phyloP scores from a whole-genome alignment of 805 yeast genomes.

The Blastobotrys robertii region DNA sequence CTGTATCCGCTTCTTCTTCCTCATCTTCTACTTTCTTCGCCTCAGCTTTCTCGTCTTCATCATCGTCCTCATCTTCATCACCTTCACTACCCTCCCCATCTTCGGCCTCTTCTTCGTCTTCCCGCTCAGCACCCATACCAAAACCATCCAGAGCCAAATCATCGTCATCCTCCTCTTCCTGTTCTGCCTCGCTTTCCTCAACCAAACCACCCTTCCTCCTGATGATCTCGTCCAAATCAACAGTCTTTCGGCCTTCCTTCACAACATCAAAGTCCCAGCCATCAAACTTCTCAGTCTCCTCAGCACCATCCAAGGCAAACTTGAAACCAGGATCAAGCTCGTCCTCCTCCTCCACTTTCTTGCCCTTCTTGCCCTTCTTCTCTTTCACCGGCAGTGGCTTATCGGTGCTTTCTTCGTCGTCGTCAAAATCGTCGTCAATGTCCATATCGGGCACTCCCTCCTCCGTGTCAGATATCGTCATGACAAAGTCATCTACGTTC shows the following conservation, averaged over 20 bases:
- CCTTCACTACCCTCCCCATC: slow-evolving; percentile 26
- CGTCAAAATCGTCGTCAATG: slow-evolving; percentile 33
- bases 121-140: slow-evolving; percentile 25
- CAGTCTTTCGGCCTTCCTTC: slow-evolving; percentile 45
- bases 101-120: slow-evolving; percentile 23
- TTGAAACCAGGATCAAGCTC: slow-evolving; percentile 61
- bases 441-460: slow-evolving; percentile 52
- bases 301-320: slow-evolving; percentile 47
- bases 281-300: slow-evolving; percentile 33
- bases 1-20: slow-evolving; percentile 50
- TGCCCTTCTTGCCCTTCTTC: slow-evolving; percentile 15
- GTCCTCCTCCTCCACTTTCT: slow-evolving; percentile 34
- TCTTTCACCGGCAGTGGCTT: slow-evolving; percentile 8
- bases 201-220: slow-evolving; percentile 75
- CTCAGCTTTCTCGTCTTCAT: slow-evolving; percentile 22
- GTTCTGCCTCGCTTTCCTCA: slow-evolving; percentile 35
- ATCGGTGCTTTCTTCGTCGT: slow-evolving; percentile 16
- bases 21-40: slow-evolving; percentile 26
- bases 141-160: slow-evolving; percentile 36
- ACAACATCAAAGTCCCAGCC: slow-evolving; percentile 82
- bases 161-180: slow-evolving; percentile 30
- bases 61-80: slow-evolving; percentile 17
- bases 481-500: slow-evolving; percentile 45
- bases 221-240: slow-evolving; percentile 81
- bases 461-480: slow-evolving; percentile 76